phyloP scores from a whole-genome alignment of 1,139 yeast genomes.

The Eremothecium gossypii region DNA sequence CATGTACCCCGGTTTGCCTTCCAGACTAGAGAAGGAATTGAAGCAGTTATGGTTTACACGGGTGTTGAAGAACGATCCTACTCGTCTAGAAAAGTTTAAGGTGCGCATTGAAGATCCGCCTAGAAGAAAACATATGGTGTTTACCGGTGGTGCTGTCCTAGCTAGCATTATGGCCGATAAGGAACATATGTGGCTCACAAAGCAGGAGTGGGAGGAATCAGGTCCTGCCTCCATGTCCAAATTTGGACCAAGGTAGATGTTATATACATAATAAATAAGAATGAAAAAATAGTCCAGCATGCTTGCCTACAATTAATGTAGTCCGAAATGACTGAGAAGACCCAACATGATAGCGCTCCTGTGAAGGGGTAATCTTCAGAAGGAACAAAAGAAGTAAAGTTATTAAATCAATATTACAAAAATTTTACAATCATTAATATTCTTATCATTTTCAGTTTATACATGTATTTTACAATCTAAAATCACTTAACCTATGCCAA shows the following conservation, averaged over 20 bases:
- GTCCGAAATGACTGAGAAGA: no score
- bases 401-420: not conserved
- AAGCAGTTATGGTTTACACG: constrained; percentile 92
- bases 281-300: no score
- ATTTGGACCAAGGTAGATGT: constrained; percentile 79
- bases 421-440: not conserved
- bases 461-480: constrained; percentile 15
- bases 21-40: constrained; percentile 88
- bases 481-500: constrained; percentile 34
- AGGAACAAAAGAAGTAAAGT: not conserved
- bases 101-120: constrained; percentile 98
- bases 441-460: not conserved
- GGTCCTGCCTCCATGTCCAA: constrained; percentile 78
- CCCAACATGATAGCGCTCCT: no score
- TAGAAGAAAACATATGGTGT: constrained; percentile 97
- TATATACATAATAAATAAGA: not conserved
- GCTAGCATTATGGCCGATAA: constrained; percentile 98
- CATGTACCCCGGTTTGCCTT: constrained; percentile 97
- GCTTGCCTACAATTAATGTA: no score
- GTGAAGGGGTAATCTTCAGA: no score
- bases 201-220: constrained; percentile 96
- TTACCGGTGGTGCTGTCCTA: constrained; percentile 96
- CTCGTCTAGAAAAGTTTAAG: constrained; percentile 82
- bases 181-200: constrained; percentile 96
- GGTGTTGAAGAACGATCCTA: constrained; percentile 79